Evolutionary conservation across 2,329 filamentous ascomycete genomes (phyloP), one percentile per base, ranked within the genome.

Genomic region (Colletotrichum ledebouriae): DNA sequence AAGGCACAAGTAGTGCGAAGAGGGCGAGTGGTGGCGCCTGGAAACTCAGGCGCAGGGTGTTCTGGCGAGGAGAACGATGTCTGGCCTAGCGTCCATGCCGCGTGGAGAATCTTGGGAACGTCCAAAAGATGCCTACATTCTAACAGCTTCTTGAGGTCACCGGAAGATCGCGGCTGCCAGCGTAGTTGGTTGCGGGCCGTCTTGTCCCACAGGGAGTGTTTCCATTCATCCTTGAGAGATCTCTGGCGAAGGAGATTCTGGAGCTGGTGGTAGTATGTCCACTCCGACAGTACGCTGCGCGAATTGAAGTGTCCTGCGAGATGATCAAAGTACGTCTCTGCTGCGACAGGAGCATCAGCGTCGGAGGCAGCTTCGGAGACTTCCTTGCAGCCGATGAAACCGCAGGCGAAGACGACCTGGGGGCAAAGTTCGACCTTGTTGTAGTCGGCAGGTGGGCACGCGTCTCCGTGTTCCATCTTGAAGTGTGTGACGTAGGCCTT

Each of bases 311-410:
- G 81, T 72, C 82, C 82, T 44, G 81, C 82, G 60, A 83, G 81
- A 69, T 83, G 81, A 70, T 83, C 82, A 71, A 83, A 83, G 74
- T 82, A 82, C 71, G 80, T 82, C 69, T 83, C 80, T 15, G 79
- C 79, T 22, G 77, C 76, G 22, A 74, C 67, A 3, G 76, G 72
- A 2, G 80, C 79, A 37, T 81, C 80, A 12, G 79, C 77, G 15
- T 73, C 77, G 56, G 69, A 75, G 1, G 75, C 69, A 13, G 81
- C 79, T 72, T 83, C 81, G 59, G 83, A 81, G 29, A 83, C 68
- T 63, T 83, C 80, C 65, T 80, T 82, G 73, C 81, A 83, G 56
- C 72, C 75, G 63, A 72, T 73, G 65, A 83, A 83, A 34, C 81
- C 81, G 59, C 81, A 83, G 15, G 81, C 76, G 67, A 83, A 83